phyloP scores from a whole-genome alignment of 179 eudicot genomes.

The Corrigiola litoralis region DNA sequence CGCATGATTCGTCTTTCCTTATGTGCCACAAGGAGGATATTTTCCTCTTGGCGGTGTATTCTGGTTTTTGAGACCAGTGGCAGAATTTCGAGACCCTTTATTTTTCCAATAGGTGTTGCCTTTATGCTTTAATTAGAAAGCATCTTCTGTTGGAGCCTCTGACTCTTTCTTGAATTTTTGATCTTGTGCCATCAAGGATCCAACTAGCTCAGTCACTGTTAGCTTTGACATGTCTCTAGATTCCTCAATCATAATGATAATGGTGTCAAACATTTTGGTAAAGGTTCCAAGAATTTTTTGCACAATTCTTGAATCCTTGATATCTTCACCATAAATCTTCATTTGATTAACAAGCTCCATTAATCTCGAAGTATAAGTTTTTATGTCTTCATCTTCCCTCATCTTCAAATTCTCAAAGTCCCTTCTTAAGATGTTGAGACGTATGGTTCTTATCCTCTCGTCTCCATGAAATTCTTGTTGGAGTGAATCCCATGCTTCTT shows the following conservation, averaged over 20 bases:
- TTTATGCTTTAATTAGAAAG: conserved; percentile 10
- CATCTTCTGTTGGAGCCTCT: neutral
- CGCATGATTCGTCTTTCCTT: neutral
- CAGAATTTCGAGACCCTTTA: no score
- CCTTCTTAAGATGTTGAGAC: conserved; percentile 5
- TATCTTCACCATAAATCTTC: conserved; percentile 11
- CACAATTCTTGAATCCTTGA: neutral
- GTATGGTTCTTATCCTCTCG: neutral
- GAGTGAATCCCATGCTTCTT: conserved; percentile 17
- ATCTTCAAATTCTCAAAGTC: conserved; percentile 17
- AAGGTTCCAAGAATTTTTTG: conserved; percentile 13
- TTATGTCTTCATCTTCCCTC: conserved; percentile 2
- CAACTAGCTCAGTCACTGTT: no score
- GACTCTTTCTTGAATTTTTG: neutral
- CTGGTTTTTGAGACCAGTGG: no score
- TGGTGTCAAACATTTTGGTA: neutral
- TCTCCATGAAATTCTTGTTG: conserved; percentile 4
- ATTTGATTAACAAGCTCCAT: conserved; percentile 7
- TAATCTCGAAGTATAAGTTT: conserved; percentile 3
- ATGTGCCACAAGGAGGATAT: neutral
- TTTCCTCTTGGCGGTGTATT: neutral
- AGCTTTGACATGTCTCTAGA: neutral
- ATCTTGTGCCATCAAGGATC: conserved; percentile 9
- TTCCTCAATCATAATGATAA: conserved; percentile 7
- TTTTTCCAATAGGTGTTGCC: no score